phyloP scores from a whole-genome alignment of 192 early-diverging fungal genomes.

The Coemansia sp. region DNA sequence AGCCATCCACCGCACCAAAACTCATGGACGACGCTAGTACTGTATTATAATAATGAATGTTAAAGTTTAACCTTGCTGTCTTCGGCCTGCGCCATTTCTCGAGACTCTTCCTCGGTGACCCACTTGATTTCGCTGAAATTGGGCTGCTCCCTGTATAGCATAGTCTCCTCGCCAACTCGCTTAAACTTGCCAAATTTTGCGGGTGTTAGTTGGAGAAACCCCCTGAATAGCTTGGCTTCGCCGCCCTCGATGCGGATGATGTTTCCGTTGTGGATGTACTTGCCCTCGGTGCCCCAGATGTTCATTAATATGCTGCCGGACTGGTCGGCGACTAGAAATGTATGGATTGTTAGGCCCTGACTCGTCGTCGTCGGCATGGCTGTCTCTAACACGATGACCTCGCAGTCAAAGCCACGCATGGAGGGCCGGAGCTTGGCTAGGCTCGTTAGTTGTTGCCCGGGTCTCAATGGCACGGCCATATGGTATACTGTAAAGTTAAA shows the following conservation, averaged over 20 bases:
- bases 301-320: slow-evolving; percentile 60
- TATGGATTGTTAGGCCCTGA: slow-evolving; percentile 57
- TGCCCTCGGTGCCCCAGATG: slow-evolving; percentile 59
- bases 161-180: slow-evolving; percentile 59
- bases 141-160: slow-evolving; percentile 47
- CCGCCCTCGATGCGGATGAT: slow-evolving; percentile 58
- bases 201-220: slow-evolving; percentile 56
- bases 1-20: neutral
- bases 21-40: neutral
- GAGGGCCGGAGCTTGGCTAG: slow-evolving; percentile 57
- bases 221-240: slow-evolving; percentile 57
- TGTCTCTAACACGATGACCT: slow-evolving; percentile 66
- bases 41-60: neutral
- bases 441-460: slow-evolving; percentile 42
- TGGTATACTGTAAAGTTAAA: neutral
- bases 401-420: slow-evolving; percentile 62
- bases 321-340: slow-evolving; percentile 62
- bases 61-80: neutral
- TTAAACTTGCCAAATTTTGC: slow-evolving; percentile 56
- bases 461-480: slow-evolving; percentile 39
- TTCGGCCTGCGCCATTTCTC: slow-evolving; percentile 5
- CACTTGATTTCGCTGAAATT: slow-evolving; percentile 51
- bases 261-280: slow-evolving; percentile 58
- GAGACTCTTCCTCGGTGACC: slow-evolving; percentile 49
- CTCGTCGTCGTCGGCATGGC: slow-evolving; percentile 53